Percentiles rank a stretch among this genome's conserved stretches.
phyloP scores from a whole-genome alignment of 345 rosid species.

The Lepidium sativum region DNA sequence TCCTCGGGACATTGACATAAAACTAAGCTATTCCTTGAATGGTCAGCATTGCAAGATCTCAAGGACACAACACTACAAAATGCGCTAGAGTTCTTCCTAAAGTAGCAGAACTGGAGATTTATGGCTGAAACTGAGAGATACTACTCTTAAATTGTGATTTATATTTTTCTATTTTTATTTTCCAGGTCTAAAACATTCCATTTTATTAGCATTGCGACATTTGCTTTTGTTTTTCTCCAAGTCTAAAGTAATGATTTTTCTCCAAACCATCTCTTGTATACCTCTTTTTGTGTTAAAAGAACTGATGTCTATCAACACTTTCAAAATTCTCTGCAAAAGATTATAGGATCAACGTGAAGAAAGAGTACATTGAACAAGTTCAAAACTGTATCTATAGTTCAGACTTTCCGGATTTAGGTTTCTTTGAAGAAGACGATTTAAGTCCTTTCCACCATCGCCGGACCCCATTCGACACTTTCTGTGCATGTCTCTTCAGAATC shows the following conservation, averaged over 20 bases:
- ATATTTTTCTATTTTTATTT: not conserved
- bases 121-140: not conserved
- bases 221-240: not conserved
- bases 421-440: conserved; percentile 35
- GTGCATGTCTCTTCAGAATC: conserved; percentile 46
- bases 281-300: not conserved
- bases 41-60: conserved; percentile 59
- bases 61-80: conserved; percentile 62
- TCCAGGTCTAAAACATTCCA: conserved; percentile 6
- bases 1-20: conserved; percentile 86
- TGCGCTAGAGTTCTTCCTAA: conserved; percentile 36
- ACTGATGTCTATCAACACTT: not conserved
- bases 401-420: conserved; percentile 40
- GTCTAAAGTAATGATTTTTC: not conserved
- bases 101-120: not conserved
- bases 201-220: conserved; percentile 5
- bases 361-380: not conserved
- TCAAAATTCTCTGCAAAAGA: not conserved
- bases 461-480: conserved; percentile 40
- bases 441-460: conserved; percentile 69
- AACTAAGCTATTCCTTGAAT: conserved; percentile 57
- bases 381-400: conserved; percentile 46
- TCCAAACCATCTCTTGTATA: not conserved
- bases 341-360: not conserved
- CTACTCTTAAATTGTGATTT: conserved; percentile 14